Evolutionary conservation across 1,284 basidiomycete genomes (phyloP), one percentile per base, ranked within the genome.

Genomic region (Anthracocystis panici-leucophaei): DNA sequence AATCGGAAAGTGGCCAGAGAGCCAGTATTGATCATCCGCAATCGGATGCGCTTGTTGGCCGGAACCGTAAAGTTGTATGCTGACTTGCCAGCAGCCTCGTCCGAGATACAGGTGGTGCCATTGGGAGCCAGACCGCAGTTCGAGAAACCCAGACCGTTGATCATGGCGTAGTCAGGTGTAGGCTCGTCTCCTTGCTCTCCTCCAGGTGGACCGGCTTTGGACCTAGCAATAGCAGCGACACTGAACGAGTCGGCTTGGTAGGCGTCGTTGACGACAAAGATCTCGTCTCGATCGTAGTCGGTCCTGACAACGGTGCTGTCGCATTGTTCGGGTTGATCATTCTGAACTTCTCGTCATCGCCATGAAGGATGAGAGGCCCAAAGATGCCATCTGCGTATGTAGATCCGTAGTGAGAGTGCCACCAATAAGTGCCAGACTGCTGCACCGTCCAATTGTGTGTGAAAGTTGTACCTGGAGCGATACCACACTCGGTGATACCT

Each of bases 1-100:
- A 89, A 87, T 16, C 64, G 59, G 54, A 73, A 60, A 31, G 62
- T 68, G 1, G 78, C 73, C 2, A 78, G 45, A 9, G 70, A 64
- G n/a, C 74, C 77, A 11, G 71, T 69, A 31, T 79, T 79, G 61
- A 90, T 86, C 27, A 90, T 76, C 5, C 90, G 87, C 80, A 90
- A 87, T 3, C 90, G 87, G 75, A 89, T 88, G 18, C 87, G 85
- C 62, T 85, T 83, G 67, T 81, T 73, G 38, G 82, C 74, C 5
- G 72, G 62, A 20, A 86, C 75, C 70, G 49, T 65, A 25, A 77
- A 76, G 45, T 71, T 69, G 65, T 74, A 75, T 7, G 56, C 62
- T 11, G 65, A 25, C 38, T 49, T 59, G 8, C 73, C 77, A 29
- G 54, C 55, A 8, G 61, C 55, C 6, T 57, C 53, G 3, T 62